A percentile compares a stretch with the other conserved stretches of the same genome.
Evolutionary conservation across 345 rosid species (phyloP).

Genomic region (Carallia pectinifolia): DNA sequence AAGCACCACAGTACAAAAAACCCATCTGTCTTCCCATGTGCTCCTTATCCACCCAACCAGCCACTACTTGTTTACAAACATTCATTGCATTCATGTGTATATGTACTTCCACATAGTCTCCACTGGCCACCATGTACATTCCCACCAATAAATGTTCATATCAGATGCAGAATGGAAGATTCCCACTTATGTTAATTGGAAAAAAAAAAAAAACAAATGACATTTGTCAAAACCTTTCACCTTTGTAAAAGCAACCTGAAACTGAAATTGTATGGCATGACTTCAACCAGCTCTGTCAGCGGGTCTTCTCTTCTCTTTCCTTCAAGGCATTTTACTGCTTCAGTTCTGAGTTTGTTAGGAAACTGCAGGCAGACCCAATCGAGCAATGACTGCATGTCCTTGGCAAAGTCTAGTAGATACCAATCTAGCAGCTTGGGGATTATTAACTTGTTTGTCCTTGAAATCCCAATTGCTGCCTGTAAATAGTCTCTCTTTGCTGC

Average conservation of each 20-base stretch:
- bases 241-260: conserved; percentile 35
- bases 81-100: no score
- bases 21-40: no score
- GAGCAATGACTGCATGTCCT: conserved; percentile 75
- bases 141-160: neutral
- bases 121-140: neutral
- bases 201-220: no score
- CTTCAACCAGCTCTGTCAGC: conserved; percentile 52
- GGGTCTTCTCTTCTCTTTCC: conserved; percentile 42
- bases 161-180: neutral
- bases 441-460: conserved; percentile 60
- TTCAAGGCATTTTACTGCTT: conserved; percentile 55
- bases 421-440: conserved; percentile 87
- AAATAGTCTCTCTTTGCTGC: conserved; percentile 77
- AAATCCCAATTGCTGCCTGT: conserved; percentile 76
- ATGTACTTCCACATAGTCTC: no score
- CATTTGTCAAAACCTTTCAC: neutral
- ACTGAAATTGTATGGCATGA: conserved; percentile 82
- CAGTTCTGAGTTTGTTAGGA: conserved; percentile 60
- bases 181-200: neutral
- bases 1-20: no score
- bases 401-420: conserved; percentile 82
- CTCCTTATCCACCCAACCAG: no score
- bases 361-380: conserved; percentile 88
- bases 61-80: no score